Evolutionary conservation across 305 asterid species (phyloP).

Genomic region (Ajuga reptans): DNA sequence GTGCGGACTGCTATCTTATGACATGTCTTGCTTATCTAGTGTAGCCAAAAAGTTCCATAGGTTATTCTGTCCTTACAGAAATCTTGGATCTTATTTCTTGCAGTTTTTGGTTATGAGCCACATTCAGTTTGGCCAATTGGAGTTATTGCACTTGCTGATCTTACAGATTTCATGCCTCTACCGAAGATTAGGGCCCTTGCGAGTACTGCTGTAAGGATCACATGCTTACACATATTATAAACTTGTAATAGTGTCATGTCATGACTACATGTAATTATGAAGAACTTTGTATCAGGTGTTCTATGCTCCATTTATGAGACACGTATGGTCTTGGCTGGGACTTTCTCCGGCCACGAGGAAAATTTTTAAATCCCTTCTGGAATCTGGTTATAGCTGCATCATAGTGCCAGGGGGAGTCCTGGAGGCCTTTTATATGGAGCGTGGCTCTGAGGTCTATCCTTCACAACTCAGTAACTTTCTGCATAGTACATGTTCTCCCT

Average conservation of each 20-base stretch:
- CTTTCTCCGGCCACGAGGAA: constrained; percentile 72
- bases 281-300: constrained; percentile 51
- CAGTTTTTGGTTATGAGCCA: constrained; percentile 95
- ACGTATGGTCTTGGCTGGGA: constrained; percentile 95
- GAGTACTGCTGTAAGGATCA: constrained; percentile 72
- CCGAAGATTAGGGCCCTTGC: constrained; percentile 81
- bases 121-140: constrained; percentile 98
- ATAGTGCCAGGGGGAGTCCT: constrained; percentile 92
- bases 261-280: constrained; percentile 2
- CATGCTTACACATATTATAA: constrained; percentile 7
- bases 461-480: constrained; percentile 11
- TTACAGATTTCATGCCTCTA: constrained; percentile 78
- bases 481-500: constrained; percentile 7
- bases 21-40: constrained; percentile 10
- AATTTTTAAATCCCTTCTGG: constrained; percentile 53
- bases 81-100: constrained; percentile 15
- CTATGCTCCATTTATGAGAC: constrained; percentile 86
- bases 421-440: constrained; percentile 80
- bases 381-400: constrained; percentile 78
- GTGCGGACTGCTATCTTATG: constrained; percentile 8
- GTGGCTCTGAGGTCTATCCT: constrained; percentile 64
- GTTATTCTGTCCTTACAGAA: background rate
- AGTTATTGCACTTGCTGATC: constrained; percentile 71
- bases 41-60: constrained; percentile 1
- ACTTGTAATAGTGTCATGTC: constrained; percentile 8